These are phyloP conservation scores for Gaeumannomyces tritici DNA, from an alignment of 2,329 filamentous ascomycete species.

Conservation along the genomic window DNA sequence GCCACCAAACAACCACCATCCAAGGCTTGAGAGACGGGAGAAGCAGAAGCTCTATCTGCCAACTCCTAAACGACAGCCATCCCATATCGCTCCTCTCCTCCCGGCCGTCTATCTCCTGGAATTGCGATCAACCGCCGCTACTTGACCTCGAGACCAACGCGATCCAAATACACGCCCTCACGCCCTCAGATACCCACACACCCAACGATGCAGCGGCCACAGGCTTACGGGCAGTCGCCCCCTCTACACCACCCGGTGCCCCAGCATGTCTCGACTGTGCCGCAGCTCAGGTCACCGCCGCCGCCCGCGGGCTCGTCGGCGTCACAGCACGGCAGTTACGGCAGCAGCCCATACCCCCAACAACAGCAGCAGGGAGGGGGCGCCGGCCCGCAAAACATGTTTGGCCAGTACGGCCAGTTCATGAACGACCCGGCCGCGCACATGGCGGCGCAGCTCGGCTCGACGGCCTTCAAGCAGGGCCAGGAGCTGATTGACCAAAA, in stretches of 20 bases:
- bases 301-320: conserved; percentile 58
- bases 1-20: neutral
- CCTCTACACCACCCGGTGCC: conserved; percentile 95
- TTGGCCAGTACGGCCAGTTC: conserved; percentile 77
- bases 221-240: conserved; percentile 73
- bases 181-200: no score
- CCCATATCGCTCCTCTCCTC: neutral
- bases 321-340: conserved; percentile 54
- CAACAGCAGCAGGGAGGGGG: conserved; percentile 47
- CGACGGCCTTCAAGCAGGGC: conserved; percentile 82
- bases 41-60: neutral
- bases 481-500: conserved; percentile 95
- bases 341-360: conserved; percentile 63
- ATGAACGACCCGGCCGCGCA: conserved; percentile 94
- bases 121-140: neutral
- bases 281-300: conserved; percentile 89
- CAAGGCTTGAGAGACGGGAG: neutral
- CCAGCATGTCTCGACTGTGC: conserved; percentile 96
- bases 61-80: neutral
- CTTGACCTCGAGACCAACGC: neutral
- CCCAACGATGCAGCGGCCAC: conserved; percentile 68
- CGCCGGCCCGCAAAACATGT: conserved; percentile 37
- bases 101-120: neutral
- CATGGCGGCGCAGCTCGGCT: conserved; percentile 88
- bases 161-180: neutral